Evolutionary conservation across 1,284 basidiomycete species (phyloP).

Genomic region (Trichosporon asahii): DNA sequence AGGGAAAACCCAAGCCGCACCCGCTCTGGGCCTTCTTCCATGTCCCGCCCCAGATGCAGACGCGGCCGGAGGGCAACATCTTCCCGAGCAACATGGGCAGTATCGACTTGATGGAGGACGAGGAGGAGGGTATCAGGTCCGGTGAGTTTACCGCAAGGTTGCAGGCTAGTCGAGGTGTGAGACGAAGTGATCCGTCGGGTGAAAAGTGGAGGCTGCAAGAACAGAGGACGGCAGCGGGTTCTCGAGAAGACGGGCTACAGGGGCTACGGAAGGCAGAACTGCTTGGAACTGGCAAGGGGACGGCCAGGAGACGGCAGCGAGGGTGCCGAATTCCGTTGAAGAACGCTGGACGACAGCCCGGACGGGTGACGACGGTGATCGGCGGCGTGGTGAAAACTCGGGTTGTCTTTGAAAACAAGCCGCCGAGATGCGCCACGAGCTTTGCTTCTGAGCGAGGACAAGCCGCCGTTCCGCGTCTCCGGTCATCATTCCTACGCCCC

Average conservation of each 20-base stretch:
- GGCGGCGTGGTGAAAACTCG: neutral
- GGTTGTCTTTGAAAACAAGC: neutral
- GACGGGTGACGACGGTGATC: neutral
- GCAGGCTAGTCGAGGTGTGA: neutral
- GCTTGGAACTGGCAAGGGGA: too few species aligned
- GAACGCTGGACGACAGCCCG: too few species aligned
- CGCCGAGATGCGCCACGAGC: too few species aligned
- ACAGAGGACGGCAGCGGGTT: neutral
- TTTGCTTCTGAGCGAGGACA: too few species aligned
- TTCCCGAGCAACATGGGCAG: conserved; percentile 32
- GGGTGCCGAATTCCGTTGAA: too few species aligned
- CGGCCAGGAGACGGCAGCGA: too few species aligned
- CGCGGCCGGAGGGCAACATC: neutral
- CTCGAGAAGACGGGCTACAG: too few species aligned
- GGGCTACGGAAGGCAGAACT: too few species aligned
- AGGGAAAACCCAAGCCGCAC: conserved; percentile 28
- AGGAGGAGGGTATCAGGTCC: conserved; percentile 31
- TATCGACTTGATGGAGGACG: conserved; percentile 27
- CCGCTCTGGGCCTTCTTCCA: conserved; percentile 52
- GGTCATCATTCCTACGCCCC: too few species aligned
- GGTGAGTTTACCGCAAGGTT: conserved; percentile 30
- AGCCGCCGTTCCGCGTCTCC: too few species aligned
- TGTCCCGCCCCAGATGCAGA: conserved; percentile 25
- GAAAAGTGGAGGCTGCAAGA: neutral
- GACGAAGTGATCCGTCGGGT: neutral